These are phyloP conservation scores for Phaeosphaeriaceae sp. DNA, from an alignment of 2,329 filamentous ascomycete genomes.

Conservation along the genomic window DNA sequence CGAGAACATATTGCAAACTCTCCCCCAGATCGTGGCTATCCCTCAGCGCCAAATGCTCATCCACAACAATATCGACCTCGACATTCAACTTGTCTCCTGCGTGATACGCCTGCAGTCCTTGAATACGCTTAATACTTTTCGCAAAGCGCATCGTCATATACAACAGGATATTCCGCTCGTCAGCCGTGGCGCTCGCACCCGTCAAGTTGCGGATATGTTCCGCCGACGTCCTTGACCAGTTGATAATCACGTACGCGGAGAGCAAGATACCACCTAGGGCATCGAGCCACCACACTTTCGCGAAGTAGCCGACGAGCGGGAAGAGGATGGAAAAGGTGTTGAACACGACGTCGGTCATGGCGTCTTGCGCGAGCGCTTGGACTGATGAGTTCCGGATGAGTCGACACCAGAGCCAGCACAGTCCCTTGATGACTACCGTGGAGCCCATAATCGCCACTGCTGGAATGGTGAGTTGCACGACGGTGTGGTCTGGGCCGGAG, in stretches of 20 bases:
- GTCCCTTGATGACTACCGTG: conserved; percentile 81
- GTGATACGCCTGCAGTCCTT: conserved; percentile 85
- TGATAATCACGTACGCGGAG: conserved; percentile 79
- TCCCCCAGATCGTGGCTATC: conserved; percentile 84
- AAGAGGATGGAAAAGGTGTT: conserved; percentile 90
- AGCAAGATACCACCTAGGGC: conserved; percentile 78
- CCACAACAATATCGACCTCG: conserved; percentile 82
- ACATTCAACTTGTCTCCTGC: conserved; percentile 85
- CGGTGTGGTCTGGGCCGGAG: conserved; percentile 64
- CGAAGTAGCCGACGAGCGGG: conserved; percentile 79
- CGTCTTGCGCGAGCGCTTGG: conserved; percentile 75
- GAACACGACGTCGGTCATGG: conserved; percentile 82
- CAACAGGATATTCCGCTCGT: conserved; percentile 83
- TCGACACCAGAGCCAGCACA: conserved; percentile 88
- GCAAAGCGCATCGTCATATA: conserved; percentile 96
- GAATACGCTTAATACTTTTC: conserved; percentile 83
- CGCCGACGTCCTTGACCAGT: conserved; percentile 76
- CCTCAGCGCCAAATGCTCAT: conserved; percentile 75
- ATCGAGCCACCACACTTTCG: conserved; percentile 84
- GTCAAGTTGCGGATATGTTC: conserved; percentile 83
- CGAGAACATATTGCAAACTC: conserved; percentile 81
- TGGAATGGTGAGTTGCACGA: conserved; percentile 75
- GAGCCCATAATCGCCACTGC: conserved; percentile 81
- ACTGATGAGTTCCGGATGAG: conserved; percentile 86
- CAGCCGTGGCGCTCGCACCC: conserved; percentile 78